Evolutionary conservation across 1,139 yeast species (phyloP).

Genomic region (Waltiozyma sp.): DNA sequence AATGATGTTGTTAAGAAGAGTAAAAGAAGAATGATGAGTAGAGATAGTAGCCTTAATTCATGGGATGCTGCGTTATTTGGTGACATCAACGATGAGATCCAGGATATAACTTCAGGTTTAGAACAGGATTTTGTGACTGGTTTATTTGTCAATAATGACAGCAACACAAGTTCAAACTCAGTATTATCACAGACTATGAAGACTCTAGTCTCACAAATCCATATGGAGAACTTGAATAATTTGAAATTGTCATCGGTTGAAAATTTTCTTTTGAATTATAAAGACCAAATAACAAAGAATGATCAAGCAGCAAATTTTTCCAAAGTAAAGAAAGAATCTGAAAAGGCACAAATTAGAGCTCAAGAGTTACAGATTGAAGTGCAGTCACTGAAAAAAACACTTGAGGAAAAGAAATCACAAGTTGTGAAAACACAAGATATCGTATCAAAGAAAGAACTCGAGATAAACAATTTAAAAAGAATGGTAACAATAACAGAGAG

Average conservation of each 20-base stretch:
- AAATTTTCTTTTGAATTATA: slow-evolving; percentile 25
- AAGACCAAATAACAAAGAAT: slow-evolving; percentile 4
- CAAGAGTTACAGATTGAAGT: not conserved
- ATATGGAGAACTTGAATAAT: slow-evolving; percentile 32
- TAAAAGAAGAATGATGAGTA: not conserved
- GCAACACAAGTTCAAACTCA: slow-evolving; percentile 36
- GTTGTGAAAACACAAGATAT: not conserved
- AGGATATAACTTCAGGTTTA: slow-evolving; percentile 48
- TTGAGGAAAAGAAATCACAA: not conserved
- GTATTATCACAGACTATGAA: slow-evolving; percentile 39
- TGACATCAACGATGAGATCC: slow-evolving; percentile 50
- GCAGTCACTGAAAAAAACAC: not conserved
- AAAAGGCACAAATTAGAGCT: not conserved
- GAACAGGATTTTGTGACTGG: slow-evolving; percentile 49
- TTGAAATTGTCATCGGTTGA: slow-evolving; percentile 33
- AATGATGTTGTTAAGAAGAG: slow-evolving; percentile 6
- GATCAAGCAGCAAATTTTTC: not conserved
- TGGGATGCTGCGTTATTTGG: slow-evolving; percentile 76
- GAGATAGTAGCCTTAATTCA: slow-evolving; percentile 17
- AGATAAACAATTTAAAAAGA: not conserved
- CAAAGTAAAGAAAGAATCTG: not conserved
- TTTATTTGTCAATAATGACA: slow-evolving; percentile 35
- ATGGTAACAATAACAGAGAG: not conserved
- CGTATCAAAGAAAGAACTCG: not conserved
- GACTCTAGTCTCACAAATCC: slow-evolving; percentile 34